Conservation (phyloP, 441 rosid species). For the Viola pubescens region DNA sequence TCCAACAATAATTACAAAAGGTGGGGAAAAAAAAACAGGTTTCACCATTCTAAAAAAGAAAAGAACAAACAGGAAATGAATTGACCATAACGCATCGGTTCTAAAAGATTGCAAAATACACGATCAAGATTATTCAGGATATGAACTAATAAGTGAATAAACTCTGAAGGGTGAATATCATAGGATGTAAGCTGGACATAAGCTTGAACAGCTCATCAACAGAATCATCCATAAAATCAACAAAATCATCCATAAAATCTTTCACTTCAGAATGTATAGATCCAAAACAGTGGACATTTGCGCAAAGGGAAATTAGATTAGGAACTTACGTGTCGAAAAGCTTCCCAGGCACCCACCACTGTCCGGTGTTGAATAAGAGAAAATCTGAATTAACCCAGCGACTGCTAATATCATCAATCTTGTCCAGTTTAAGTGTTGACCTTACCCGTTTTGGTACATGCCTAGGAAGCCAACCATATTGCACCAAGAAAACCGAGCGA, state of each 20-base stretch:
- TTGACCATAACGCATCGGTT: too few species aligned
- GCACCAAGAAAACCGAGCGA: conserved; percentile 71
- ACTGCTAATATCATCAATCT: conserved; percentile 51
- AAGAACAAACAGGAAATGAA: too few species aligned
- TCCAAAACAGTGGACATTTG: neutral
- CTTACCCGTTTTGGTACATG: conserved; percentile 58
- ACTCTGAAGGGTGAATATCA: too few species aligned
- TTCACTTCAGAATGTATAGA: neutral
- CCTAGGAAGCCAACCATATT: conserved; percentile 48
- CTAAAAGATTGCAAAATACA: too few species aligned
- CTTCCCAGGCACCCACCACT: conserved; percentile 92
- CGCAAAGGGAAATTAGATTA: neutral
- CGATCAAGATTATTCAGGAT: too few species aligned
- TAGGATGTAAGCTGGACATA: too few species aligned
- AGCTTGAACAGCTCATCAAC: too few species aligned
- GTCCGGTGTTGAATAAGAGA: conserved; percentile 75
- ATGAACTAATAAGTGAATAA: too few species aligned
- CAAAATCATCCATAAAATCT: conserved; percentile 8
- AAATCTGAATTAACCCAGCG: conserved; percentile 58
- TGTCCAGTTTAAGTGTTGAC: conserved; percentile 49
- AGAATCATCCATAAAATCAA: neutral
- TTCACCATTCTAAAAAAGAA: too few species aligned
- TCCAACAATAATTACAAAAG: too few species aligned
- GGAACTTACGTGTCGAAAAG: conserved; percentile 57
- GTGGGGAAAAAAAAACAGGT: too few species aligned